These are phyloP conservation scores for Leccinum uliginosum DNA, from an alignment of 768 basidiomycete species.

Conservation along the genomic window DNA sequence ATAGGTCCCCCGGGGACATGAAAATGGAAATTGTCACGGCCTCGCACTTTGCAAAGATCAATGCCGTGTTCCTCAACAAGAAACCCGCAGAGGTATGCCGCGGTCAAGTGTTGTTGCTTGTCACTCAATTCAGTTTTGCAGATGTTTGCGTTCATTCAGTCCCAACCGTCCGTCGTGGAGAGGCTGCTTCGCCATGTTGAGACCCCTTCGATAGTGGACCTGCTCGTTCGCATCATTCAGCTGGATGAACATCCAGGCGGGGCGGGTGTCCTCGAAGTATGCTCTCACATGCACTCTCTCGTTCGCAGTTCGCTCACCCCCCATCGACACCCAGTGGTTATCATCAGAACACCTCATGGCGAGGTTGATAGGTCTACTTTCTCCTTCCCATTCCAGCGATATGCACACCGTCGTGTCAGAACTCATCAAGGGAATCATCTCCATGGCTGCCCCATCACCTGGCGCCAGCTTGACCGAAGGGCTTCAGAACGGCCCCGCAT, in stretches of 20 bases:
- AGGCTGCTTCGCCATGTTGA: constrained; percentile 82
- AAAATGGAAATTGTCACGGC: constrained; percentile 84
- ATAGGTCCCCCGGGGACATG: constrained; percentile 80
- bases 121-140: constrained; percentile 32
- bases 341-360: constrained; percentile 80
- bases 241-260: constrained; percentile 81
- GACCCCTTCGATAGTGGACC: constrained; percentile 86
- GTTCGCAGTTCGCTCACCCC: constrained; percentile 24
- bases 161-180: constrained; percentile 76
- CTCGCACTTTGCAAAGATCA: constrained; percentile 93
- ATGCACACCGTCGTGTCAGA: constrained; percentile 87
- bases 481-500: constrained; percentile 65
- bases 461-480: constrained; percentile 68
- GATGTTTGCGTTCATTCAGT: constrained; percentile 92
- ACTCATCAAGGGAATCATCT: constrained; percentile 90
- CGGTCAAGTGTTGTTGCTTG: constrained; percentile 15
- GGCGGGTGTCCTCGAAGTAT: constrained; percentile 81
- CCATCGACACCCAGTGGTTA: constrained; percentile 65
- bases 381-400: constrained; percentile 68
- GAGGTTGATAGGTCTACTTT: constrained; percentile 75
- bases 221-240: constrained; percentile 86
- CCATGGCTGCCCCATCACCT: constrained; percentile 86
- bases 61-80: constrained; percentile 81
- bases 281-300: constrained; percentile 37
- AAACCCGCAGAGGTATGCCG: constrained; percentile 79